A percentile compares a stretch with the other conserved stretches of the same genome.
Evolutionary conservation across 2,329 filamentous ascomycete species (phyloP).

Genomic region (Penicillium sp.): DNA sequence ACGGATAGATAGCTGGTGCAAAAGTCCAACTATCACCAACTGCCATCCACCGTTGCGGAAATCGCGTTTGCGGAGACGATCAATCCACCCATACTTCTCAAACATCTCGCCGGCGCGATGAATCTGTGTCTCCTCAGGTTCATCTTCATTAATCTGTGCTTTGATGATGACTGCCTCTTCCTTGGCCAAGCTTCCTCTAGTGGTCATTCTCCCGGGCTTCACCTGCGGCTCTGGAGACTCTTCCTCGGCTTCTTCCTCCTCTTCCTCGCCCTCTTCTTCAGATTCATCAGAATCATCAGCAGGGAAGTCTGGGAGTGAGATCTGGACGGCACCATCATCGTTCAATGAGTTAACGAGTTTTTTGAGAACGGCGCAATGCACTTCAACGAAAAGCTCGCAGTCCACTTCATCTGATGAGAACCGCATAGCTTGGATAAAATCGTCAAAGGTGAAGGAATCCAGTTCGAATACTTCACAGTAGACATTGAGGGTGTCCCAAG

Average conservation of each 20-base stretch:
- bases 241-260: constrained; percentile 44
- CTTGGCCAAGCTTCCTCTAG: constrained; percentile 81
- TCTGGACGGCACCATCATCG: constrained; percentile 72
- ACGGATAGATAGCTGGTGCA: constrained; percentile 79
- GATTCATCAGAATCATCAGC: constrained; percentile 67
- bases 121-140: constrained; percentile 34
- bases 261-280: constrained; percentile 58
- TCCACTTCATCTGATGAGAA: constrained; percentile 70
- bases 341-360: constrained; percentile 73
- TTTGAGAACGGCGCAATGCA: constrained; percentile 89
- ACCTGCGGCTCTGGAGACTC: constrained; percentile 57
- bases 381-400: constrained; percentile 83
- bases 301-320: constrained; percentile 72
- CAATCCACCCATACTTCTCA: constrained; percentile 74
- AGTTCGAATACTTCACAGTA: constrained; percentile 92
- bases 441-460: constrained; percentile 97
- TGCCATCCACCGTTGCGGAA: constrained; percentile 91
- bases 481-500: constrained; percentile 97
- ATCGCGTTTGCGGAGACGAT: constrained; percentile 76
- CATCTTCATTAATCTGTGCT: constrained; percentile 57
- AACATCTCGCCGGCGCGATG: constrained; percentile 71
- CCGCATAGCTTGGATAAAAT: constrained; percentile 84
- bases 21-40: constrained; percentile 77
- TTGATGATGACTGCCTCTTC: constrained; percentile 69
- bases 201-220: constrained; percentile 70